Conservation (phyloP, 116 monocot genomes). For the Iris pallida region DNA sequence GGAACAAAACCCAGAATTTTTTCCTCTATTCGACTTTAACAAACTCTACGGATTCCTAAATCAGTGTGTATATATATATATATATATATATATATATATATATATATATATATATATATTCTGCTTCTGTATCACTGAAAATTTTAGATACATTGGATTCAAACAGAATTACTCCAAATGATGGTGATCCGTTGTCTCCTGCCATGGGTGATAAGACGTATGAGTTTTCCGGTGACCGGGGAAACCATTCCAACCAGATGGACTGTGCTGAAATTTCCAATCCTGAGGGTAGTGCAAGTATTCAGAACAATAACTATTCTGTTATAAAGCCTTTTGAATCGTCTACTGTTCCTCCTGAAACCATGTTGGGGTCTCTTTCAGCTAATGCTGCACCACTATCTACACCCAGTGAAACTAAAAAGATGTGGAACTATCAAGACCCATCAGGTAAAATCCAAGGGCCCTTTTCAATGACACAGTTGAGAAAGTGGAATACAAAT, state of each 20-base stretch:
- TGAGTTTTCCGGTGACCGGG: constrained; percentile 19
- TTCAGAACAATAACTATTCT: constrained; percentile 19
- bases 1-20: no score
- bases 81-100: no score
- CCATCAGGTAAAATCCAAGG: constrained; percentile 93
- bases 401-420: constrained; percentile 58
- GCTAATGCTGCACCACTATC: constrained; percentile 10
- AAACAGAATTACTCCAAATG: constrained; percentile 15
- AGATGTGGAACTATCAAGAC: constrained; percentile 91
- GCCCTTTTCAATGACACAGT: constrained; percentile 81
- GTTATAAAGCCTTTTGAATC: constrained; percentile 14
- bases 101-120: no score
- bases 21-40: no score
- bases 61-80: no score
- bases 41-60: no score
- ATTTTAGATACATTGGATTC: constrained; percentile 24
- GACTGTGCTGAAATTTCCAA: constrained; percentile 20
- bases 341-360: constrained; percentile 17
- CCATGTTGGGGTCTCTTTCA: constrained; percentile 6
- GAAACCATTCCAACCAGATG: constrained; percentile 6
- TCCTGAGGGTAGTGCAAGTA: constrained; percentile 2
- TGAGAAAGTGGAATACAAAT: constrained; percentile 83
- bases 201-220: constrained; percentile 5
- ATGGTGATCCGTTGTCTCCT: constrained; percentile 11
- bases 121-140: constrained; percentile 23